These are phyloP conservation scores for Tylopilus sp. DNA, from an alignment of 768 basidiomycete species.

Conservation along the genomic window DNA sequence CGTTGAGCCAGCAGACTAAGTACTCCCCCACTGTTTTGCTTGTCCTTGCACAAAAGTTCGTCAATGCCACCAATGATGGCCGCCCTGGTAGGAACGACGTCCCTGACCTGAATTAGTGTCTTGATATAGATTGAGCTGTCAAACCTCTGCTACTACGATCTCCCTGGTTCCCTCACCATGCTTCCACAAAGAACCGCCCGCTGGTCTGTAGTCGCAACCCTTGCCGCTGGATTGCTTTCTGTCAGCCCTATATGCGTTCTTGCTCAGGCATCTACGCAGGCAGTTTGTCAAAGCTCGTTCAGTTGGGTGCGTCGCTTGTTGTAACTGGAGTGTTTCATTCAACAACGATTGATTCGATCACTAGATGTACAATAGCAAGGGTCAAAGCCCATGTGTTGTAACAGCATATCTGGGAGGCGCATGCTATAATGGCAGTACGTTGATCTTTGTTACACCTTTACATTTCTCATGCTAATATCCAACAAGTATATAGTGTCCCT, in stretches of 20 bases:
- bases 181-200: background rate
- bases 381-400: slow-evolving; percentile 48
- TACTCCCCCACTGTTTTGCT: too few species aligned
- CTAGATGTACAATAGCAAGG: slow-evolving; percentile 40
- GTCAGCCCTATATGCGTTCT: slow-evolving; percentile 9
- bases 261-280: slow-evolving; percentile 26
- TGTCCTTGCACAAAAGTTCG: too few species aligned
- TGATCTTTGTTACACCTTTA: slow-evolving; percentile 1
- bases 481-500: slow-evolving; percentile 37
- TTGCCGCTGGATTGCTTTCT: slow-evolving; percentile 16
- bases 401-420: slow-evolving; percentile 41
- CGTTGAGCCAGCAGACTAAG: too few species aligned
- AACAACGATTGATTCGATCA: background rate
- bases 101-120: too few species aligned
- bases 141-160: background rate
- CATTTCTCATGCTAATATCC: background rate
- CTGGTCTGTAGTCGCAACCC: slow-evolving; percentile 18
- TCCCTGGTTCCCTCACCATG: slow-evolving; percentile 8
- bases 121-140: too few species aligned
- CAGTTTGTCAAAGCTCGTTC: slow-evolving; percentile 19
- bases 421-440: slow-evolving; percentile 42
- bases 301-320: slow-evolving; percentile 25
- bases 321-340: background rate
- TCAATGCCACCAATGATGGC: too few species aligned
- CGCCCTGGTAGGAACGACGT: too few species aligned